A percentile compares a stretch with the other conserved stretches of the same genome.
Evolutionary conservation across 1,139 yeast genomes (phyloP).

Genomic region (Debaryomyces sp.): DNA sequence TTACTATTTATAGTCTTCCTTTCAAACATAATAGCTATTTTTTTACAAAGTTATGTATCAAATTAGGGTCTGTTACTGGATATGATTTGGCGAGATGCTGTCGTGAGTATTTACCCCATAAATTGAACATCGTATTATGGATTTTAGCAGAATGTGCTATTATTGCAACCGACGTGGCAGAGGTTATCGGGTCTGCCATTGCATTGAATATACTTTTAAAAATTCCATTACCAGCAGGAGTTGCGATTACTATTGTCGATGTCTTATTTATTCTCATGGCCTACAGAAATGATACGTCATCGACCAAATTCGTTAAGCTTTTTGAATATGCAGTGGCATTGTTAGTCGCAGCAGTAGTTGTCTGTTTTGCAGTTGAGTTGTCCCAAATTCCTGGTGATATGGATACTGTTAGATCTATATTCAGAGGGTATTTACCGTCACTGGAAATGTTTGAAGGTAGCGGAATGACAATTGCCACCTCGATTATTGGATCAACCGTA

Average conservation of each 20-base stretch:
- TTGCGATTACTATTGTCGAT: slow-evolving; percentile 68
- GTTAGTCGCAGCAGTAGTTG: slow-evolving; percentile 67
- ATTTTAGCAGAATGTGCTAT: slow-evolving; percentile 78
- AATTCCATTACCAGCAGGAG: slow-evolving; percentile 80
- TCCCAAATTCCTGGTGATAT: slow-evolving; percentile 51
- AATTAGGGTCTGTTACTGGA: slow-evolving; percentile 82
- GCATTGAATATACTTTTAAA: slow-evolving; percentile 70
- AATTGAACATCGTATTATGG: slow-evolving; percentile 62
- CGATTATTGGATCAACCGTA: slow-evolving; percentile 80
- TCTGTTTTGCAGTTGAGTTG: slow-evolving; percentile 73
- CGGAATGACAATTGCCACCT: slow-evolving; percentile 75
- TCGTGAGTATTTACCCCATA: slow-evolving; percentile 59
- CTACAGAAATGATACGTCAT: slow-evolving; percentile 67
- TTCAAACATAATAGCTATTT: slow-evolving; percentile 73
- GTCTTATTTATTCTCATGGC: slow-evolving; percentile 75
- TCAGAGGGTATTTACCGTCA: slow-evolving; percentile 76
- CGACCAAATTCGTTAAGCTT: slow-evolving; percentile 61
- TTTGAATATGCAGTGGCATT: slow-evolving; percentile 70
- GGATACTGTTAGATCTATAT: slow-evolving; percentile 48
- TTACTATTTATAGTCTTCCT: slow-evolving; percentile 66
- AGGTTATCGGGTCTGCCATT: slow-evolving; percentile 86
- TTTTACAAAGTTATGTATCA: slow-evolving; percentile 73
- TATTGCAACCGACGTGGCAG: slow-evolving; percentile 84
- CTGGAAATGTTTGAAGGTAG: slow-evolving; percentile 58
- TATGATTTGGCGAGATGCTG: slow-evolving; percentile 74